Conservation (phyloP, 345 rosid species). For the Salix suchowensis region DNA sequence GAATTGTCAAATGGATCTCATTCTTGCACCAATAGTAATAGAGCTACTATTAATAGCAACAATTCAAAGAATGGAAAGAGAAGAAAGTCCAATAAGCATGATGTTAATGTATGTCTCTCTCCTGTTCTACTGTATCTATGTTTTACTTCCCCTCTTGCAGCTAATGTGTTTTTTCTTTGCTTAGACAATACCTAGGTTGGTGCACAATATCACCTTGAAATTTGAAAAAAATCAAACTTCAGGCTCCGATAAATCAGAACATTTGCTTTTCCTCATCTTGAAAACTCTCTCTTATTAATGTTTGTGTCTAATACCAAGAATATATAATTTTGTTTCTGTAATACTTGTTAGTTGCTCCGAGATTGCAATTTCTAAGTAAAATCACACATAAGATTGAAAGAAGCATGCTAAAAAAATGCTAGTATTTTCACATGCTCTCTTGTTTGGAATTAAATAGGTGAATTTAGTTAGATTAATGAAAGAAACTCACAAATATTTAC, state of each 20-base stretch:
- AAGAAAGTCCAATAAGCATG: conserved; percentile 16
- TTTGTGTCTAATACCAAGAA: not conserved
- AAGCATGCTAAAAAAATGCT: not conserved
- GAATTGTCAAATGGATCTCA: conserved; percentile 5
- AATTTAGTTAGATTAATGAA: not conserved
- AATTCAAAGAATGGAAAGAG: conserved; percentile 23
- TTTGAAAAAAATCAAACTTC: not conserved
- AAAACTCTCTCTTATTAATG: not conserved
- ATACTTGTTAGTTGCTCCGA: not conserved
- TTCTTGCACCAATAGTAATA: conserved; percentile 1
- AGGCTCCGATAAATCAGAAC: not conserved
- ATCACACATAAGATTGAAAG: not conserved
- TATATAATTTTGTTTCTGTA: not conserved
- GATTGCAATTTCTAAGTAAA: not conserved
- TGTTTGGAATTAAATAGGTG: not conserved
- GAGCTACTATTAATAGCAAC: not conserved
- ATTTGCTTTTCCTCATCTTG: not conserved
- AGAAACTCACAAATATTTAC: not conserved
- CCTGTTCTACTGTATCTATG: not conserved
- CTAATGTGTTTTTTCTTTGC: not conserved
- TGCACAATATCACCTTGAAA: not conserved
- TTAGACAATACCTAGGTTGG: not conserved
- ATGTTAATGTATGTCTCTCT: conserved; percentile 18
- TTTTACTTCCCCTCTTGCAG: not conserved
- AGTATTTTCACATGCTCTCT: not conserved